Base-by-base conservation (phyloP, 208 protist genomes). In the Herpetomonas samuelpessoai region DNA sequence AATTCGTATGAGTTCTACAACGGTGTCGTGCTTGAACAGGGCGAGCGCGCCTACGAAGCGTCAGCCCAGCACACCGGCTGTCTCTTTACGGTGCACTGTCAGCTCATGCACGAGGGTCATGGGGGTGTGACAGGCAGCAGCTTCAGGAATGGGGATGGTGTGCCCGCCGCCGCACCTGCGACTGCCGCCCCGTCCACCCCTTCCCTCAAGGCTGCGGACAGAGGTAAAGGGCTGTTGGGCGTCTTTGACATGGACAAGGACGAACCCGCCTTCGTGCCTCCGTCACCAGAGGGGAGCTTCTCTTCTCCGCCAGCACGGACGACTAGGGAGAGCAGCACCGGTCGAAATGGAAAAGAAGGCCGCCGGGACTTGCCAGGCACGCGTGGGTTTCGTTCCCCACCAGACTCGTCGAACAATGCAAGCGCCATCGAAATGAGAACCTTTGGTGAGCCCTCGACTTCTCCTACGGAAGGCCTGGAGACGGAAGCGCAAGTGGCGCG, bases 1-100 rank as follows among this genome's bases (percentile, higher is more conserved):
- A 51, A 51, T n/a, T 51, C 46, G 46, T 51, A 51, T n/a, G 46
- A 51, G 10, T 19, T 26, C 22, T 51, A 22, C 46, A 19, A 51
- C 46, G 46, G 46, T 6, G 46, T 51, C 46, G 19, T 26, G 12
- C 19, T 51, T 9, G 46, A 19, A n/a, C 18, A 22, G 6, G 46
- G 24, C 12, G 46, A n/a, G 24, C 19, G 12, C 22, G 7, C 46
- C 18, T 6, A 7, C 35, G 35, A 41, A 6, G 35, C 6, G 35
- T 14, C 35, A 14, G 9, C 6, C 9, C 35, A 14, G 35, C 35
- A 18, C 35, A 41, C 14, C 9, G 35, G 35, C 6, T 41, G 35
- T 14, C 35, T 41, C 35, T 41, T 41, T 14, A 41, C 35, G 9
- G 35, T 41, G 35, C 35, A 14, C 35, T 41, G 35, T 41, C 35